Evolutionary conservation across 2,329 filamentous ascomycete species (phyloP).

Genomic region (Sporothrix schenckii): DNA sequence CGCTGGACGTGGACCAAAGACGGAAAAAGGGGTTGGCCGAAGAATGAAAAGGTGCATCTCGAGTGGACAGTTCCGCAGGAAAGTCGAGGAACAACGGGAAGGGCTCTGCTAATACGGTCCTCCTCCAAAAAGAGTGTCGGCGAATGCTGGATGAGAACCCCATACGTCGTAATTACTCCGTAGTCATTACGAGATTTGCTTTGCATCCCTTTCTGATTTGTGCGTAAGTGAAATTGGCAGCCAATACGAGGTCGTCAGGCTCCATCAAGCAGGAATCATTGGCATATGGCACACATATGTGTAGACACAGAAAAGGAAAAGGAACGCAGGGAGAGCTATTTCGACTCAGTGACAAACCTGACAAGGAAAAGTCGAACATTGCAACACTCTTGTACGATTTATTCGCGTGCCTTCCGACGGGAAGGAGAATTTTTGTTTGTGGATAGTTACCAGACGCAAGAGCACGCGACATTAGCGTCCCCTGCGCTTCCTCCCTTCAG

Average conservation of each 20-base stretch:
- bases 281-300: background rate
- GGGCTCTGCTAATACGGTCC: background rate
- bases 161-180: background rate
- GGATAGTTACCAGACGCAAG: background rate
- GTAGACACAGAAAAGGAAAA: background rate
- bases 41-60: slow-evolving; percentile 21
- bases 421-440: background rate
- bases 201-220: background rate
- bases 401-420: too few relatives aligned
- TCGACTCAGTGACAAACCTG: background rate
- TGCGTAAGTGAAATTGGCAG: slow-evolving; percentile 15
- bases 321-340: slow-evolving; percentile 20
- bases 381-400: slow-evolving; percentile 1
- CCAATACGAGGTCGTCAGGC: slow-evolving; percentile 17
- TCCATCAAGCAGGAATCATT: background rate
- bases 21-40: slow-evolving; percentile 12
- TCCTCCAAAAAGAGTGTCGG: background rate
- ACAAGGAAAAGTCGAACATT: background rate
- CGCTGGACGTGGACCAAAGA: background rate
- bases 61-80: slow-evolving; percentile 24
- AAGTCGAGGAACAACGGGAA: background rate
- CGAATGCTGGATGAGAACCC: background rate
- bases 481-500: background rate
- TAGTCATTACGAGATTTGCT: background rate
- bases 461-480: background rate